Conservation (phyloP, 2,329 filamentous ascomycete genomes). For the Diaporthe caulivora region DNA sequence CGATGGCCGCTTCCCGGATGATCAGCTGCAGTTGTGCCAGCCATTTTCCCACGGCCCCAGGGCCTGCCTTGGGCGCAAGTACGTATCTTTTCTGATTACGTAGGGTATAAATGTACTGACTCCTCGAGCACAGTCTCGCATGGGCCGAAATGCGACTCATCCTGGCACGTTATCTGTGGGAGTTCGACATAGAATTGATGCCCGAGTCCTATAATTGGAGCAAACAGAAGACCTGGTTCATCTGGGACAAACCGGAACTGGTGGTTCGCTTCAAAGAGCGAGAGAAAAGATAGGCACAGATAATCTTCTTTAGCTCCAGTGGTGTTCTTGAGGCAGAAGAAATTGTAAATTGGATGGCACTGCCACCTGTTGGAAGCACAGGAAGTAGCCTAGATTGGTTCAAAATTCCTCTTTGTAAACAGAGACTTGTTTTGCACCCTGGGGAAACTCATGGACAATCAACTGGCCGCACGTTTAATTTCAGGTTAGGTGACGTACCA, state of each 20-base stretch:
- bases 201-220: slow-evolving; percentile 1
- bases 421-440: no score
- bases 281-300: not conserved
- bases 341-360: no score
- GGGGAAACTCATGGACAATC: no score
- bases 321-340: no score
- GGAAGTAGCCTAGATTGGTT: no score
- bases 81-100: not conserved
- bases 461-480: no score
- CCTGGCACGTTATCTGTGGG: not conserved
- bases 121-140: not conserved
- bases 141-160: slow-evolving; percentile 20
- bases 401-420: no score
- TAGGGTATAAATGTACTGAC: not conserved
- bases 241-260: slow-evolving; percentile 16
- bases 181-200: slow-evolving; percentile 12
- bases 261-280: not conserved
- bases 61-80: slow-evolving; percentile 49
- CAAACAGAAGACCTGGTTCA: not conserved
- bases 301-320: no score
- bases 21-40: slow-evolving; percentile 44
- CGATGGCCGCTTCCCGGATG: slow-evolving; percentile 31
- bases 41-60: slow-evolving; percentile 49
- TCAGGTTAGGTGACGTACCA: no score
- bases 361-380: no score